Conservation (phyloP, 768 basidiomycete genomes). For the Leccinum incarnatum region DNA sequence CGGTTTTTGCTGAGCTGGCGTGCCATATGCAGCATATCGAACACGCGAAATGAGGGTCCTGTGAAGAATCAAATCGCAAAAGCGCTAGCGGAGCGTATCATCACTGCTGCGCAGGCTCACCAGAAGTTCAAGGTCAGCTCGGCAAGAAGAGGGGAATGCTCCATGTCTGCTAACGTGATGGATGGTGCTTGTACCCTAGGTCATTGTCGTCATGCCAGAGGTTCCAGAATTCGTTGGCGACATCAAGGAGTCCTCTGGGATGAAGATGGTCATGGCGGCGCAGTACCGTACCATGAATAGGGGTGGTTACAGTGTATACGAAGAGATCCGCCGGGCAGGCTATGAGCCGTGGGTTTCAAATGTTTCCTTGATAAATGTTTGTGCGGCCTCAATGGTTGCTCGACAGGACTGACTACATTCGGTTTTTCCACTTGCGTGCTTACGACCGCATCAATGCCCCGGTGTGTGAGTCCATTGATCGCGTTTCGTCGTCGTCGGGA, state of each 20-base stretch:
- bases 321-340: constrained; percentile 71
- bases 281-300: constrained; percentile 89
- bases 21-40: constrained; percentile 60
- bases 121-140: constrained; percentile 70
- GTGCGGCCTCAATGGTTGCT: neutral
- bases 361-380: neutral
- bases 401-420: constrained; percentile 73
- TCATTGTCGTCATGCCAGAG: constrained; percentile 86
- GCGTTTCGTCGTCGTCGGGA: constrained; percentile 4
- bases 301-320: constrained; percentile 84
- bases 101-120: constrained; percentile 69
- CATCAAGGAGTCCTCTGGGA: constrained; percentile 58
- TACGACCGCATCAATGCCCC: constrained; percentile 92
- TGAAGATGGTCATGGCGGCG: constrained; percentile 86
- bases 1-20: constrained; percentile 5
- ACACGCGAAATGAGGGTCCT: constrained; percentile 56
- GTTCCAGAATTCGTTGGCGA: constrained; percentile 89
- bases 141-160: neutral
- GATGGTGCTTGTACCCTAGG: constrained; percentile 39
- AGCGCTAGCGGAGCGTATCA: constrained; percentile 80
- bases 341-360: constrained; percentile 63
- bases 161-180: neutral
- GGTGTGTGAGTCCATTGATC: constrained; percentile 39
- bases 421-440: constrained; percentile 88
- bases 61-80: constrained; percentile 82